phyloP scores from a whole-genome alignment of 2,329 filamentous ascomycete species.

The Mycosphaerella sp. region DNA sequence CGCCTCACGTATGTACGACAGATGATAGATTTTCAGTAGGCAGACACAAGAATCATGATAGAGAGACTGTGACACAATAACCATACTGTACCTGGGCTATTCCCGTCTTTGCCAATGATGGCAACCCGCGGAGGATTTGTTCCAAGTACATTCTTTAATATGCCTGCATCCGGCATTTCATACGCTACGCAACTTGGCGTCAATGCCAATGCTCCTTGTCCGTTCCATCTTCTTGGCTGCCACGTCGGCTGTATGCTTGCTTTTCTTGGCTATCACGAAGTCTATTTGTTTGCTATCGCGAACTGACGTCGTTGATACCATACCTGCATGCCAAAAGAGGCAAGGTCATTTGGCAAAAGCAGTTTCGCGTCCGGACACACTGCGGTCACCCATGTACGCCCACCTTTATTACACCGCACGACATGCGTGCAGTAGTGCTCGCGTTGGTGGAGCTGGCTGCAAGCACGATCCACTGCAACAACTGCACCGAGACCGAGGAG shows the following conservation, averaged over 20 bases:
- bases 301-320: not conserved
- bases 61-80: not conserved
- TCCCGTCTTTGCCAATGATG: not conserved
- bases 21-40: slow-evolving; percentile 1
- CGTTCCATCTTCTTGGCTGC: slow-evolving; percentile 2
- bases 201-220: slow-evolving; percentile 5
- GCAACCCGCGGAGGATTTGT: not conserved
- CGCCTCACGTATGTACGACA: not conserved
- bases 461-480: not conserved
- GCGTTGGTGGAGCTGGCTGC: no score
- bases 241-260: not conserved
- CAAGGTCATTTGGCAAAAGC: not conserved
- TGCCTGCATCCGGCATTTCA: not conserved
- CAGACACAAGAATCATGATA: not conserved
- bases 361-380: not conserved
- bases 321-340: not conserved
- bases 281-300: not conserved
- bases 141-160: no score
- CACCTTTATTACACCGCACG: not conserved
- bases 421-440: no score
- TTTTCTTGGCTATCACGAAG: not conserved
- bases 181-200: slow-evolving; percentile 1
- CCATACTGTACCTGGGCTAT: no score
- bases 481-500: no score
- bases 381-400: not conserved